Evolutionary conservation across 192 early-diverging fungal species (phyloP).

Genomic region (Podila verticillata): DNA sequence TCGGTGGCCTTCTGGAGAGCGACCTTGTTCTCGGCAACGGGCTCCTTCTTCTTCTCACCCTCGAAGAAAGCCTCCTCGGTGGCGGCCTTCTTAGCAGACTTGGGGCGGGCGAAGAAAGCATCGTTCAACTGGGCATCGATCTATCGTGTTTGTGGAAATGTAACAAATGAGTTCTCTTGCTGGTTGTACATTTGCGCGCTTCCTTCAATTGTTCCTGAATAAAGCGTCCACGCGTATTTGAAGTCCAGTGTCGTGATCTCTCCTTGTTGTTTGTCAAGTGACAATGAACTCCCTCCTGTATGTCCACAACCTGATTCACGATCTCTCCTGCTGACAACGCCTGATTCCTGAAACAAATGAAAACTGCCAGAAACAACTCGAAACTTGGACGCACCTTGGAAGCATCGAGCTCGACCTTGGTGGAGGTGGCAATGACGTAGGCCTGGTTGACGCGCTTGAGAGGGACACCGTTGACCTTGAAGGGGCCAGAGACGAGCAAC

Average conservation of each 20-base stretch:
- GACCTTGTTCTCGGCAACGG: constrained; percentile 78
- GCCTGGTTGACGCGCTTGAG: constrained; percentile 98
- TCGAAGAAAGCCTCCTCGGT: constrained; percentile 94
- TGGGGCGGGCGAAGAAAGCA: constrained; percentile 90
- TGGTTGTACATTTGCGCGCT: not conserved
- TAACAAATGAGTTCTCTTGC: not conserved
- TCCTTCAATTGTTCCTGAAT: not conserved
- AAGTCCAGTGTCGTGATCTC: not conserved
- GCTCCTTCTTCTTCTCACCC: constrained; percentile 79
- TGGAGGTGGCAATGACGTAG: constrained; percentile 99
- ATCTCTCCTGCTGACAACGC: not conserved
- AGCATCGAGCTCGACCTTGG: constrained; percentile 92
- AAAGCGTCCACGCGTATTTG: no score
- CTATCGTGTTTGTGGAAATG: constrained; percentile 9
- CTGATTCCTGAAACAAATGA: not conserved
- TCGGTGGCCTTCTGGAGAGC: constrained; percentile 94
- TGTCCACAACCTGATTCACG: no score
- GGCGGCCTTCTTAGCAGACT: constrained; percentile 76
- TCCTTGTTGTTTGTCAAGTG: not conserved
- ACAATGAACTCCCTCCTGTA: not conserved
- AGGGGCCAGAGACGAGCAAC: constrained; percentile 96
- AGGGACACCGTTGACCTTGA: constrained; percentile 99
- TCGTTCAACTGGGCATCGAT: constrained; percentile 90
- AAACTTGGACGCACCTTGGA: constrained; percentile 71
- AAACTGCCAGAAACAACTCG: not conserved